Evolutionary conservation across 2,329 filamentous ascomycete species (phyloP), one percentile per base, ranked within the genome.

Genomic region (Amphichorda felina): DNA sequence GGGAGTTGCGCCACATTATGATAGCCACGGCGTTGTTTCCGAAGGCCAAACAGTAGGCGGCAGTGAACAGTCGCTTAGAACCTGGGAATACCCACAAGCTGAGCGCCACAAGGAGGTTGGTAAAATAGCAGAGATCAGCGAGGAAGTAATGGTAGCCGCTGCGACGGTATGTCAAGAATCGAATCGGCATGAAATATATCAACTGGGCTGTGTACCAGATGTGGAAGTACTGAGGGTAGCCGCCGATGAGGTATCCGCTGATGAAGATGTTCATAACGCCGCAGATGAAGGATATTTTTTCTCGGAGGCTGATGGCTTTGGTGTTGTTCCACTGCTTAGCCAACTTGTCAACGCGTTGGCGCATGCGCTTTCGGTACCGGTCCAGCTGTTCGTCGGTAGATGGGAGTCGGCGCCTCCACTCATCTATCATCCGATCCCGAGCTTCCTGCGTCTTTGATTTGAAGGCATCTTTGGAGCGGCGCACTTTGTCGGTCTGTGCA

Each of bases 1-100:
- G 74, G 22, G 88, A 95, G 57, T 98, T 98, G 43, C 91, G 79
- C 91, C 91, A 98, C 88, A 98, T 91, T 53, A 91, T 87, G 55
- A 98, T 96, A 10, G 91, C 91, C 32, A 95, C 79, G 15, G 91
- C 91, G 53, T 98, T 98, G 60, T 98, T 98, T 43, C 91, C 91
- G 52, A 85, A 93, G 8, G 88, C 84, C 24, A 98, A 68, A 50
- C 91, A 96, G 58, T 88, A 98, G 1, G 85, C 81, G 45, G 86
- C 79, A 44, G 93, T 91, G 57, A 98, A 88, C 13, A 98, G 71
- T 30, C 89, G 79, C 58, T 94, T 94, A 10, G 88, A 95, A 35
- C 72, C 64, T 1, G 91, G 91, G 50, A 96, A 95, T 24, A 82
- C 68, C 88, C 89, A 98, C 34, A 98, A 74, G 46, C 78, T 83